A percentile compares a stretch with the other conserved stretches of the same genome.
These are phyloP conservation scores for Diaporthe helianthi DNA, from an alignment of 2,329 filamentous ascomycete species.

Conservation along the genomic window DNA sequence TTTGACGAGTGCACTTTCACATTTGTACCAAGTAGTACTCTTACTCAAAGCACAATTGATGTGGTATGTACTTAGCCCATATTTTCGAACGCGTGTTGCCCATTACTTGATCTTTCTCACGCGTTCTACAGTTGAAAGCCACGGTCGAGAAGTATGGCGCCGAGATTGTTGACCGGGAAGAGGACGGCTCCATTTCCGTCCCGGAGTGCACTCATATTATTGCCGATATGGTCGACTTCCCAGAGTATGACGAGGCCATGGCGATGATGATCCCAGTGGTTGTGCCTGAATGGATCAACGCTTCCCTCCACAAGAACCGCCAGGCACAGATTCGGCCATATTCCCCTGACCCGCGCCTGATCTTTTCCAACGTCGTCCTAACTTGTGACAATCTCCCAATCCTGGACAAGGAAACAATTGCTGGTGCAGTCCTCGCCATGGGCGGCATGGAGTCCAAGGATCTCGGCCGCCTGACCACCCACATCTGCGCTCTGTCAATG, in stretches of 20 bases:
- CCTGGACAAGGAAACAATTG: constrained; percentile 89
- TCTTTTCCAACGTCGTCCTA: constrained; percentile 85
- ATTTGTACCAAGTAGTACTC: constrained; percentile 26
- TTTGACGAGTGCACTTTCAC: constrained; percentile 28
- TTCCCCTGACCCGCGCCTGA: constrained; percentile 88
- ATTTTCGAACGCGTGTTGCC: background rate
- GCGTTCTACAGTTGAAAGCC: constrained; percentile 47
- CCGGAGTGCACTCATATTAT: constrained; percentile 62
- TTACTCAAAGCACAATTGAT: constrained; percentile 24
- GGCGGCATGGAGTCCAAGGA: constrained; percentile 81
- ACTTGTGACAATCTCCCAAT: constrained; percentile 84
- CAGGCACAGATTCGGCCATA: constrained; percentile 81
- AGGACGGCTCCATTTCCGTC: constrained; percentile 57
- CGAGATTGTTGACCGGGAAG: constrained; percentile 53
- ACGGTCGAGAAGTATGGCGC: constrained; percentile 59
- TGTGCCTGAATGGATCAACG: constrained; percentile 79
- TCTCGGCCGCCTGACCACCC: constrained; percentile 79
- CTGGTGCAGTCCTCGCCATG: constrained; percentile 86
- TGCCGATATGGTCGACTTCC: constrained; percentile 85
- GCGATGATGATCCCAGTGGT: constrained; percentile 85
- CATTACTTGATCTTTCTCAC: constrained; percentile 1
- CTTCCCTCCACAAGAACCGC: constrained; percentile 73
- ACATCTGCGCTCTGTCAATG: constrained; percentile 82
- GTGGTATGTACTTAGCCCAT: background rate
- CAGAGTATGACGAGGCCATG: constrained; percentile 78